Evolutionary conservation across 75 land plant species (phyloP), one percentile per base, ranked within the genome.

Genomic region (Larix kaempferi): DNA sequence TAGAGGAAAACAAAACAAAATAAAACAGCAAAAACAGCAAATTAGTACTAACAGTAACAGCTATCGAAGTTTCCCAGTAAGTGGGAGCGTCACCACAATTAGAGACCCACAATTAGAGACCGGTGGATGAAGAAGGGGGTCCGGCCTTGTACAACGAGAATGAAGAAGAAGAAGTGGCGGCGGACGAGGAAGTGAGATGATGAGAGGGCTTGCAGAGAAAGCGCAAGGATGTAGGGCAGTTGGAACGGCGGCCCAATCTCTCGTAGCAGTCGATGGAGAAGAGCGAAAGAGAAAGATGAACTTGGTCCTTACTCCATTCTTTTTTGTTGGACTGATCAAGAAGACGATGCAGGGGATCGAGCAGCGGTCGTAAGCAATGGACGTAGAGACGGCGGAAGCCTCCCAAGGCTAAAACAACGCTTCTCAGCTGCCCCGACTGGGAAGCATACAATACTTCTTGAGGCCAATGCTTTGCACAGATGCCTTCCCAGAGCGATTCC

Each of bases 321-420:
- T 29, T 56, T 23, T 49, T 15, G 22, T 10, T 17, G 60, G 57
- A 21, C 49, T 37, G 56, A 35, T 66, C 23, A 2, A 44, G 69
- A 58, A 37, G 62, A 26, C 19, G 8, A 56, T 25, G 27, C 27
- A 74, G 75, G 39, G 75, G 75, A 74, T 41, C 21, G 39, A 87
- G 81, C 1, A 84, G 81, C 7, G 88, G 90, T 57, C 86, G 66
- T 19, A 91, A 60, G 72, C 92, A 88, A 3, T 59, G 80, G 59
- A 84, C 81, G 79, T 91, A 91, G 69, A 91, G 88, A 74, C 82
- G 76, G 66, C 84, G 86, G 74, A 86, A 88, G 3, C 92, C 90
- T 8, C 92, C 92, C 8, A 88, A 77, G 19, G 92, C 90, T 13
- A 67, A 72, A 0, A 88, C 91, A 6, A 88, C 86, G 15, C 78